Evolutionary conservation across 2,329 filamentous ascomycete genomes (phyloP), one percentile per base, ranked within the genome.

Genomic region (Cladosporium sp.): DNA sequence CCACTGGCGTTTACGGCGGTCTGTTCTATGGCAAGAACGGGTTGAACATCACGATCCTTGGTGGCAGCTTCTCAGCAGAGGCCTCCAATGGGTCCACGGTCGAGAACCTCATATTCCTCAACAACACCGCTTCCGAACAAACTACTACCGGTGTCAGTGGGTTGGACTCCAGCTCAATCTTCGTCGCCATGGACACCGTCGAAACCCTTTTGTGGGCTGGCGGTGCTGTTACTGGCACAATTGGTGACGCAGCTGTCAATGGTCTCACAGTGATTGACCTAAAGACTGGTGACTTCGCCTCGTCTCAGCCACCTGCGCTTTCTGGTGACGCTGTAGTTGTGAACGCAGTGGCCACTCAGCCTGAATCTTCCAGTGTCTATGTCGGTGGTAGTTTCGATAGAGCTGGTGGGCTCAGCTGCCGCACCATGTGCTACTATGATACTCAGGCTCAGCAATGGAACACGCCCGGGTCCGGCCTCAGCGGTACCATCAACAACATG

Each of bases 231-330:
- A 89, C 86, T 26, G 95, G 94, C 56, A 87, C 80, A 1, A 81
- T 94, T 53, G 84, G 86, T 61, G 84, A 84, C 32, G 85, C 81
- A 25, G 79, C 79, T 18, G 81, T 97, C 60, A 87, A 84, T 67
- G 95, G 94, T 2, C 81, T 99, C 16, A 80, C 97, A 36, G 85
- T 90, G 0, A 98, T 95, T 77, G 88, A 97, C 74, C 82, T 99
- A 18, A 80, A 81, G 2, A 84, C 81, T 57, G 86, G 85, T 62
- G 82, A 83, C 2, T 93, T 91, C 71, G 76, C 79, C 13, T 81
- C 82, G 64, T 84, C 83, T 2, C 93, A 97, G 72, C 92, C 94
- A 1, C 89, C 93, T 30, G 84, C 89, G 1, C 82, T 98, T 2
- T 84, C 84, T 13, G 93, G 94, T 16, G 81, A 83, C 6, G 85